Base-by-base conservation (phyloP, 2,329 filamentous ascomycete species). In the Orbilia javanica region DNA sequence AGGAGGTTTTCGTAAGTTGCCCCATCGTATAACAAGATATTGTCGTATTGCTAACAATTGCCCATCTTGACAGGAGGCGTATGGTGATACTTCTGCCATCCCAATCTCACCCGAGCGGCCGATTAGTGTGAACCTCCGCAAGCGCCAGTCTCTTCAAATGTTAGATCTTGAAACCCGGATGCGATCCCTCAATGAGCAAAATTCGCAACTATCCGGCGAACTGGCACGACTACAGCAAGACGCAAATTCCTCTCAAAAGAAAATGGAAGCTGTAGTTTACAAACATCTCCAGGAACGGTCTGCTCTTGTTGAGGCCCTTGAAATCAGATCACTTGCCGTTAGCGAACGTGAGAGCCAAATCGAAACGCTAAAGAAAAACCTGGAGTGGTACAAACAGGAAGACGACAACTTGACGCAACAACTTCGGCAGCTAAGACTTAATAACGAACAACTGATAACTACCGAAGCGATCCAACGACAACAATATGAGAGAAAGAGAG, bases 121-220 rank as follows among this genome's bases (percentile, higher is more conserved):
- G 82, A 93, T 94, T 83, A 97, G 94, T 87, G 69, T 74, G n/a
- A 79, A 79, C n/a, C 92, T 99, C 89, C 94, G 95, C 82, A 94
- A 95, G 83, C 93, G 95, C 83, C 96, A 97, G 85, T 98, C 95
- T 88, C 95, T 98, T 91, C 95, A 98, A 86, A 90, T 95, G 68
- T 90, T 98, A 79, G 95, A 99, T 82, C 90, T 99, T 83, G 94
- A 98, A 86, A 69, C 69, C 3, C 53, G 70, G 25, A 65, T 79
- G 8, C 68, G 70, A 7, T 36, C 55, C 7, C 55, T 79, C n/a
- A 73, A 69, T 15, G 88, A 89, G 77, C 90, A 89, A 82, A 88
- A 99, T 82, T 93, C 97, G 81, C 91, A 95, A 84, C 87, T 99
- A 80, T 87, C 92, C 46, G 90, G 91, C 22, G 95, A 99, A 84